Percentiles rank a stretch among this genome's conserved stretches.
Evolutionary conservation across 2,329 filamentous ascomycete genomes (phyloP).

Genomic region (Colletotrichum caudatum): DNA sequence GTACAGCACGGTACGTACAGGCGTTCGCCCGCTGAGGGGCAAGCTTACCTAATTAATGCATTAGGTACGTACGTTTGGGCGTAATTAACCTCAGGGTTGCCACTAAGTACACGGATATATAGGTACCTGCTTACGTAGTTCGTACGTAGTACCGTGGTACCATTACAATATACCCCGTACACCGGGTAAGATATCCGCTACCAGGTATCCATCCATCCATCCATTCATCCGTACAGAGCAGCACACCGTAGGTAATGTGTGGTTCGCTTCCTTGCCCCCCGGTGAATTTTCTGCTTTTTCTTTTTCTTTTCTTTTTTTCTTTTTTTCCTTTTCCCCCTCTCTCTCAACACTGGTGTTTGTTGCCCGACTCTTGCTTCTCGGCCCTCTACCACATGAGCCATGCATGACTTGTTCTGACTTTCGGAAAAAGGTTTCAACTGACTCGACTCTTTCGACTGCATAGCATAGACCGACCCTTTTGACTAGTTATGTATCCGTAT

Average conservation of each 20-base stretch:
- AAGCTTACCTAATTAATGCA: not conserved
- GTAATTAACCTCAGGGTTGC: too few species aligned
- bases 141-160: too few species aligned
- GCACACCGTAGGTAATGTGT: not conserved
- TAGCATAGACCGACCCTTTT: not conserved
- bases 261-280: not conserved
- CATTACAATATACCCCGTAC: too few species aligned
- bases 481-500: too few species aligned
- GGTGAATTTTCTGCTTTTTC: not conserved
- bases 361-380: conserved; percentile 20
- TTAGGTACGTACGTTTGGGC: too few species aligned
- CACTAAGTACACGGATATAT: too few species aligned
- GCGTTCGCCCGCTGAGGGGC: not conserved
- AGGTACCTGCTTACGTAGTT: too few species aligned
- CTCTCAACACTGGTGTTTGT: not conserved
- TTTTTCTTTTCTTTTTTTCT: not conserved
- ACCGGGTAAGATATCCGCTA: too few species aligned
- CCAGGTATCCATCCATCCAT: too few species aligned
- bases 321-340: rapidly evolving
- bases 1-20: not conserved
- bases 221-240: too few species aligned
- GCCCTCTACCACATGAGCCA: not conserved
- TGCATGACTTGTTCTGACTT: not conserved
- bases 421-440: not conserved
- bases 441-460: not conserved